A percentile compares a stretch with the other conserved stretches of the same genome.
Conservation (phyloP, 176 grass and related monocot genomes). For the Rhynchospora tenuis region DNA sequence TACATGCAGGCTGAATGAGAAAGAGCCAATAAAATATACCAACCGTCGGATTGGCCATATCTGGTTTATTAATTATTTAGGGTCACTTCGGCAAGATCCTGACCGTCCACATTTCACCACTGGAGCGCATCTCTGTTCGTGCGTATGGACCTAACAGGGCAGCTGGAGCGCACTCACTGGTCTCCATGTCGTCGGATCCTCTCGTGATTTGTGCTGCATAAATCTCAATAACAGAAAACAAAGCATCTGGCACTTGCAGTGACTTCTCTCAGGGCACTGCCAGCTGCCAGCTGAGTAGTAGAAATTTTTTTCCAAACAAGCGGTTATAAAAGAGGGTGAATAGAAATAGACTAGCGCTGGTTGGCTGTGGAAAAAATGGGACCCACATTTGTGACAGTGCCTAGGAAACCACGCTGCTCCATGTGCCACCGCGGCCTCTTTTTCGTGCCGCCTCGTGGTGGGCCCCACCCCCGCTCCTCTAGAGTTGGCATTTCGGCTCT, state of each 20-base stretch:
- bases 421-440: not conserved
- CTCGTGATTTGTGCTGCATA: not conserved
- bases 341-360: not conserved
- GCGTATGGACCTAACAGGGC: not conserved
- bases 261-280: no score
- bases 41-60: no score
- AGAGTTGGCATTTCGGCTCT: not conserved
- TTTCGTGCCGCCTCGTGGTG: slow-evolving; percentile 3
- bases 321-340: not conserved
- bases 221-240: no score
- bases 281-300: no score
- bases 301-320: not conserved
- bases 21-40: no score
- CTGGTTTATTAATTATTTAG: no score
- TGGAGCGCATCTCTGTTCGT: not conserved
- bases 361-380: not conserved
- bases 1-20: no score
- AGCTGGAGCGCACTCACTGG: not conserved
- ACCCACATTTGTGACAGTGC: not conserved
- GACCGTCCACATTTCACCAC: not conserved
- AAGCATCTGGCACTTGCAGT: no score
- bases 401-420: not conserved
- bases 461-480: not conserved
- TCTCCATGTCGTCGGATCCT: not conserved
- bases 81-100: not conserved